Percentiles rank a stretch among this genome's conserved stretches.
Evolutionary conservation across 768 basidiomycete species (phyloP).

Genomic region (Trametes cinnabarina): DNA sequence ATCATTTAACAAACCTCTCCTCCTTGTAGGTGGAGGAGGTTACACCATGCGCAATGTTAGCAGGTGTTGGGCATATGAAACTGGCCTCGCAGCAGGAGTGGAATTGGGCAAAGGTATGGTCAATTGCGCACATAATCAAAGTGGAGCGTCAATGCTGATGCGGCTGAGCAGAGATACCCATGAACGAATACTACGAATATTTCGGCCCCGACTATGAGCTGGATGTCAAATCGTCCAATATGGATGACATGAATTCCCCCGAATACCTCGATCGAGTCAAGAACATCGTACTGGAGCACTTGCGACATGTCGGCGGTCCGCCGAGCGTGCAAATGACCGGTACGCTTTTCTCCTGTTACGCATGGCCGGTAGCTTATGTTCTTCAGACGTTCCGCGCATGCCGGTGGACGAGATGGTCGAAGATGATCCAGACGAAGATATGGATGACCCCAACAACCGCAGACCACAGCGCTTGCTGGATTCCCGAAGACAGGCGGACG

Average conservation of each 20-base stretch:
- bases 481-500: slow-evolving; percentile 76
- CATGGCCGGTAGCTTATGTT: not conserved
- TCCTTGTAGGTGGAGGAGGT: slow-evolving; percentile 94
- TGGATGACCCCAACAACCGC: slow-evolving; percentile 73
- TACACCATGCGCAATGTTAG: slow-evolving; percentile 99
- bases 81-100: slow-evolving; percentile 95
- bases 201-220: slow-evolving; percentile 97
- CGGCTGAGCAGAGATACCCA: slow-evolving; percentile 62
- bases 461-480: slow-evolving; percentile 78
- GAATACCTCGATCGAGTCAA: slow-evolving; percentile 94
- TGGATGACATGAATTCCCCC: slow-evolving; percentile 90
- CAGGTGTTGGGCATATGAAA: slow-evolving; percentile 97
- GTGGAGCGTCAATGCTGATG: too few species aligned
- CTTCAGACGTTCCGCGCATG: slow-evolving; percentile 74
- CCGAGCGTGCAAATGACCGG: slow-evolving; percentile 92
- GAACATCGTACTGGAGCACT: slow-evolving; percentile 86
- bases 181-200: slow-evolving; percentile 99
- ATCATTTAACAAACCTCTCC: slow-evolving; percentile 90
- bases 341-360: slow-evolving; percentile 32
- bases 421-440: slow-evolving; percentile 82
- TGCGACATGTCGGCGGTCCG: slow-evolving; percentile 81
- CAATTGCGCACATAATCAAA: too few species aligned
- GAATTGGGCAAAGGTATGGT: slow-evolving; percentile 84
- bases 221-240: slow-evolving; percentile 91
- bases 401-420: slow-evolving; percentile 86